Conservation (phyloP, 352 stramenopile species). For the Albugo laibachii region DNA sequence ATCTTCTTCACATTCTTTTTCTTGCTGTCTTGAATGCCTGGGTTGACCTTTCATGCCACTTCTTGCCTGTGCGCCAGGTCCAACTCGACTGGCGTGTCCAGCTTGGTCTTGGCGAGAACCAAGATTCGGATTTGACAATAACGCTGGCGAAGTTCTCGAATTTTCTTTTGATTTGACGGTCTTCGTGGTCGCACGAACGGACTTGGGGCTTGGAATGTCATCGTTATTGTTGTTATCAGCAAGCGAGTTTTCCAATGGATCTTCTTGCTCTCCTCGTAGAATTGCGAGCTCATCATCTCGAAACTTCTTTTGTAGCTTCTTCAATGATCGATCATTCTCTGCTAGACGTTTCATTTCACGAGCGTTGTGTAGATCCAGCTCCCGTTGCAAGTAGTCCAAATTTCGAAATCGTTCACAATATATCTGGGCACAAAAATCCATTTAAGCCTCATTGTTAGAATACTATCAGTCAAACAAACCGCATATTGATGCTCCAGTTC, state of each 20-base stretch:
- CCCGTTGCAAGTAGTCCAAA: slow-evolving; percentile 90
- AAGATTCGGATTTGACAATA: neutral
- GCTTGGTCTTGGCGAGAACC: neutral
- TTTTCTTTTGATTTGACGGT: slow-evolving; percentile 31
- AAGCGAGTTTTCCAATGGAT: slow-evolving; percentile 44
- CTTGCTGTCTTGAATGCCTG: slow-evolving; percentile 11
- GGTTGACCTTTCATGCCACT: neutral
- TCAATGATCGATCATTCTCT: slow-evolving; percentile 77
- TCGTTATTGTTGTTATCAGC: slow-evolving; percentile 9
- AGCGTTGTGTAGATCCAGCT: slow-evolving; percentile 80
- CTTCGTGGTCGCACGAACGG: slow-evolving; percentile 3
- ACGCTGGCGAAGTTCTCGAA: slow-evolving; percentile 10
- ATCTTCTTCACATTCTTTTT: slow-evolving; percentile 18
- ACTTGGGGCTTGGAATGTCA: slow-evolving; percentile 5
- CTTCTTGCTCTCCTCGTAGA: slow-evolving; percentile 71
- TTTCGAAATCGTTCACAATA: slow-evolving; percentile 92
- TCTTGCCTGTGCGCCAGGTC: no score
- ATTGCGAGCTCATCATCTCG: slow-evolving; percentile 81
- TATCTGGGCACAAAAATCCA: slow-evolving; percentile 11
- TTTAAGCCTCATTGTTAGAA: neutral
- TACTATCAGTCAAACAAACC: slow-evolving; percentile 9
- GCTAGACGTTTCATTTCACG: slow-evolving; percentile 75
- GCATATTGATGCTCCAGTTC: slow-evolving; percentile 92
- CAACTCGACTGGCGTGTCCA: neutral
- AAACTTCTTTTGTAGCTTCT: slow-evolving; percentile 87